Evolutionary conservation across 495 filamentous ascomycete species (phyloP).

Genomic region (Evansstolkia leycettana): DNA sequence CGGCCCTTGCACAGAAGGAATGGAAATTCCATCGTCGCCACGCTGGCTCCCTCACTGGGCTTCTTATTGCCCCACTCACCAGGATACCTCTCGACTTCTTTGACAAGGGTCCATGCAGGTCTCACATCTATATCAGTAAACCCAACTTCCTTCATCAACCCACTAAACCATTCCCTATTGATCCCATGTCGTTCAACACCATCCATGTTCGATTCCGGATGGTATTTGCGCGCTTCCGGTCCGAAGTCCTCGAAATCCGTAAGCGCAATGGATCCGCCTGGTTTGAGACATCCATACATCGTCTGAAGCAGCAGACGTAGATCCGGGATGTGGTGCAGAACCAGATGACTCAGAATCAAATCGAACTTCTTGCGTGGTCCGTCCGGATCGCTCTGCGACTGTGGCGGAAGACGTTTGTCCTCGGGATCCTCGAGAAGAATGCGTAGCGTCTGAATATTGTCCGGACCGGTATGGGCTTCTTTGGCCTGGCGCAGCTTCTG

Average conservation of each 20-base stretch:
- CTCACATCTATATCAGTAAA: conserved; percentile 32
- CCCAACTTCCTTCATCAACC: conserved; percentile 28
- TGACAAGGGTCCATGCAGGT: conserved; percentile 30
- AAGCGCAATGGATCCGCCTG: conserved; percentile 31
- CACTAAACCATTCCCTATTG: conserved; percentile 19
- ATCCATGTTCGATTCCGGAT: conserved; percentile 36
- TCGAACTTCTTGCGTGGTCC: conserved; percentile 24
- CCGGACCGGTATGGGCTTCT: not conserved
- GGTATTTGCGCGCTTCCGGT: conserved; percentile 36
- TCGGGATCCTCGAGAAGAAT: conserved; percentile 20
- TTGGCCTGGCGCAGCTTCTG: conserved; percentile 18
- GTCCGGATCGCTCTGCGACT: not conserved
- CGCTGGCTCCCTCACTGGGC: conserved; percentile 10
- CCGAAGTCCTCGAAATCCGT: conserved; percentile 50
- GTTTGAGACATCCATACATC: conserved; percentile 28
- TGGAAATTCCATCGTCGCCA: conserved; percentile 31
- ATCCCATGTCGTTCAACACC: conserved; percentile 45
- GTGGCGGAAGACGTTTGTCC: conserved; percentile 13
- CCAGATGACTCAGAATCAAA: conserved; percentile 36
- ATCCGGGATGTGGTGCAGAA: conserved; percentile 41
- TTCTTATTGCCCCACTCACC: conserved; percentile 15
- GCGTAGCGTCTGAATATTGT: conserved; percentile 13
- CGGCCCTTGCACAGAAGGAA: conserved; percentile 38
- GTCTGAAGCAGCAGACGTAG: conserved; percentile 23
- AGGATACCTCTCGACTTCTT: conserved; percentile 27